These are phyloP conservation scores for Barnettozyma populi DNA, from an alignment of 805 yeast species.

Conservation along the genomic window DNA sequence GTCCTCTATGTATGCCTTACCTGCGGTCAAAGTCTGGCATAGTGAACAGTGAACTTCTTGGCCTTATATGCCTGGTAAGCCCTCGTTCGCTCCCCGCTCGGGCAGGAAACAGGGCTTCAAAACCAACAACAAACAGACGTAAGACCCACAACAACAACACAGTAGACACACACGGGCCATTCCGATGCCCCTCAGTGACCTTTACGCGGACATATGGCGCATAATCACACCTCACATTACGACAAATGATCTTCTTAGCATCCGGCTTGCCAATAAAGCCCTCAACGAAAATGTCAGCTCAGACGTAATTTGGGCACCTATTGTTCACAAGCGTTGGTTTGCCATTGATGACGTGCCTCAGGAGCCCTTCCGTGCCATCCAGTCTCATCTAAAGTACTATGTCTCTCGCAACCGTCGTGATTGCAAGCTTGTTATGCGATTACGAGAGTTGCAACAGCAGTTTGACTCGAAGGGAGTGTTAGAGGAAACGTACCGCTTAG, in stretches of 20 bases:
- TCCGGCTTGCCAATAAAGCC: constrained; percentile 8
- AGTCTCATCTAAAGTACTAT: constrained; percentile 3
- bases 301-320: constrained; percentile 15
- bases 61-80: too few relatives aligned
- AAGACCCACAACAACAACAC: not conserved
- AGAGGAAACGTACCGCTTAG: constrained; percentile 8
- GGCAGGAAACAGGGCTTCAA: not conserved
- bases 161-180: not conserved
- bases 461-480: constrained; percentile 4
- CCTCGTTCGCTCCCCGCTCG: too few relatives aligned
- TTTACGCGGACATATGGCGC: constrained; percentile 19
- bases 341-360: constrained; percentile 8
- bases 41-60: too few relatives aligned
- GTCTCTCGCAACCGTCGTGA: constrained; percentile 9
- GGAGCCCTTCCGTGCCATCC: not conserved
- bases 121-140: not conserved
- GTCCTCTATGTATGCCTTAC: too few relatives aligned
- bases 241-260: constrained; percentile 11
- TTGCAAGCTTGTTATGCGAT: not conserved
- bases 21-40: too few relatives aligned
- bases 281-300: constrained; percentile 5
- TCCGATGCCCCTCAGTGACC: constrained; percentile 9
- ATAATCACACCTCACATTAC: constrained; percentile 3
- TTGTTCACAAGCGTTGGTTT: constrained; percentile 14
- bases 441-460: not conserved